phyloP scores from a whole-genome alignment of 495 filamentous ascomycete species.

The Thozetella sp. region DNA sequence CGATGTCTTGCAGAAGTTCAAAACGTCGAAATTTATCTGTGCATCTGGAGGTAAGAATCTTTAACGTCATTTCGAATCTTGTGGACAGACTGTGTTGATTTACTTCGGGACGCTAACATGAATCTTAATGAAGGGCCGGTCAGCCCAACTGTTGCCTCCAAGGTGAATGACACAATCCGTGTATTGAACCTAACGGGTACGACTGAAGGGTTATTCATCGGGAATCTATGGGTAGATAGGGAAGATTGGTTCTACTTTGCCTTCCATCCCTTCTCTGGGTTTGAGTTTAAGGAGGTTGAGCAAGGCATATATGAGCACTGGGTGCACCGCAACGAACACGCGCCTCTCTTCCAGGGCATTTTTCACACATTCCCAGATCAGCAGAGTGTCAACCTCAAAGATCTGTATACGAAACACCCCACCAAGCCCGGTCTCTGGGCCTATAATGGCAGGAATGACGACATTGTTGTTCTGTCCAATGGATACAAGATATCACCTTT shows the following conservation, averaged over 20 bases:
- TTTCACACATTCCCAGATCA: conserved; percentile 34
- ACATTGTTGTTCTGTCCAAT: conserved; percentile 32
- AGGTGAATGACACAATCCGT: conserved; percentile 19
- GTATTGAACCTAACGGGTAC: conserved; percentile 28
- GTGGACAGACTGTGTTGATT: too few species aligned
- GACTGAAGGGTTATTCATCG: conserved; percentile 28
- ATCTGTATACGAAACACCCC: conserved; percentile 44
- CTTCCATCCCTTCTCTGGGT: conserved; percentile 24
- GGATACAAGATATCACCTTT: conserved; percentile 54
- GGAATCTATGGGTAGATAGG: conserved; percentile 12
- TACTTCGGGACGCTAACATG: not conserved
- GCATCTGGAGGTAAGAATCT: conserved; percentile 19
- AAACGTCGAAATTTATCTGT: conserved; percentile 27
- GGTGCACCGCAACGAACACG: conserved; percentile 23
- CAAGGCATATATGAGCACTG: conserved; percentile 21
- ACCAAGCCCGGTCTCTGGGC: conserved; percentile 34
- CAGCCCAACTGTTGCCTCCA: conserved; percentile 19
- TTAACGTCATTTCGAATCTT: not conserved
- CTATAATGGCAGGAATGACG: conserved; percentile 39
- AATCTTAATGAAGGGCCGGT: conserved; percentile 16
- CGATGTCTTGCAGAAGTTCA: conserved; percentile 21
- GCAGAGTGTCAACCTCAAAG: conserved; percentile 38
- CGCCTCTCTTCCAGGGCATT: conserved; percentile 14
- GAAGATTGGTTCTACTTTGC: conserved; percentile 27
- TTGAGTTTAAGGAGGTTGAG: conserved; percentile 26